Evolutionary conservation across 257 asterid genomes (phyloP), one percentile per base, ranked within the genome.

Genomic region (Primulina huaijiensis): DNA sequence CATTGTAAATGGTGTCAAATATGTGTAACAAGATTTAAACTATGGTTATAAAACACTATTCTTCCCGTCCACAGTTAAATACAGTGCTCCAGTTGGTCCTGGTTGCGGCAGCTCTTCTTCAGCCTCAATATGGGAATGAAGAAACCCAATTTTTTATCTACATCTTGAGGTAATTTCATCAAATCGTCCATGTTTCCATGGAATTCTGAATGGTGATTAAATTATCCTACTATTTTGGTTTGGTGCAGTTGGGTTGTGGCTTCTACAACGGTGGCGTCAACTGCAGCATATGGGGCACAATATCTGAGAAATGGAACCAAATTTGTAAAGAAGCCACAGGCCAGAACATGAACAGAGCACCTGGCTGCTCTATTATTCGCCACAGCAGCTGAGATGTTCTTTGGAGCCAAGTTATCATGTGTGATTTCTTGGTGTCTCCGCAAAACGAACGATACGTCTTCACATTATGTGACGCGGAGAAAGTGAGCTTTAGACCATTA

Each of bases 51-150:
- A 37, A 37, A 38, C 61, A 25, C 37, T 30, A 20, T 12, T 63
- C 62, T 31, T 6, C 7, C 67, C 17, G 34, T 16, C 69, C 79
- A 68, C 81, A 94, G 99, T 94, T 89, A 7, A 91, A 94, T 68
- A 94, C 97, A 55, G 88, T 88, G 68, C 80, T 94, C 82, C 99
- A 94, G 75, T 80, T 94, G 85, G 85, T 75, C 73, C 74, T 94
- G 67, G 89, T 94, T 66, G 97, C 97, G 30, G 95, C 84, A 33
- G 97, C 97, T 50, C 88, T 94, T 56, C 95, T 94, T 77, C 97
- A 94, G 75, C 99, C 99, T n/a, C 92, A 74, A 68, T 83, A 89
- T 58, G 99, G 97, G 46, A 86, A 72, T 30, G 96, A 77, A 76
- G 99, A 81, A 70, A 90, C 96, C 38, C 88, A 57, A 72, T 65